Evolutionary conservation across 345 rosid genomes (phyloP).

Genomic region (Melaleuca quinquenervia): DNA sequence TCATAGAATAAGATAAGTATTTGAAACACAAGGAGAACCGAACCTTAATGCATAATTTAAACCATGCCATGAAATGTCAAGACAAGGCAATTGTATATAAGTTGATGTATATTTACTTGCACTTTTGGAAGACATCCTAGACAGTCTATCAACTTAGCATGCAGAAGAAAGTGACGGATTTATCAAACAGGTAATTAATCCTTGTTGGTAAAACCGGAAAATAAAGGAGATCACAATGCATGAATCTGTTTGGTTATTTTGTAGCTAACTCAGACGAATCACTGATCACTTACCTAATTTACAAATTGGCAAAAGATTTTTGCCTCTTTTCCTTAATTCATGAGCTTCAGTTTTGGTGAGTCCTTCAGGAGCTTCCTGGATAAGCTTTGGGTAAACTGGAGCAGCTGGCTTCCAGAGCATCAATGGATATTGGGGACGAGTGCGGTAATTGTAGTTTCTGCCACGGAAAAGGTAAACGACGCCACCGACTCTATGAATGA

Average conservation of each 20-base stretch:
- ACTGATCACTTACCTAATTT: conserved; percentile 47
- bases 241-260: background rate
- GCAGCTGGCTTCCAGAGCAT: conserved; percentile 99
- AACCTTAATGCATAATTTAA: background rate
- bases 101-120: background rate
- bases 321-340: conserved; percentile 51
- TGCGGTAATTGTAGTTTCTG: conserved; percentile 69
- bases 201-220: background rate
- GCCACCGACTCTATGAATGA: conserved; percentile 71
- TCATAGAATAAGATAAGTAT: background rate
- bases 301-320: conserved; percentile 69
- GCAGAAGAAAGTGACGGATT: background rate
- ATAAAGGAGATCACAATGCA: background rate
- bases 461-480: conserved; percentile 82
- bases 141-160: background rate
- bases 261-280: background rate
- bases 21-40: background rate
- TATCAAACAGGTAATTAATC: background rate
- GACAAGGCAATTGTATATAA: background rate
- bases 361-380: conserved; percentile 85
- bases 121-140: background rate
- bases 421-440: conserved; percentile 73
- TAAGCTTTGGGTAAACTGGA: conserved; percentile 92
- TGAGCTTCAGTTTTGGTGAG: conserved; percentile 67
- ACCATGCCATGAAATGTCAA: background rate